Conservation (phyloP, 108 stramenopile species). For the Conticribra weissflogii region DNA sequence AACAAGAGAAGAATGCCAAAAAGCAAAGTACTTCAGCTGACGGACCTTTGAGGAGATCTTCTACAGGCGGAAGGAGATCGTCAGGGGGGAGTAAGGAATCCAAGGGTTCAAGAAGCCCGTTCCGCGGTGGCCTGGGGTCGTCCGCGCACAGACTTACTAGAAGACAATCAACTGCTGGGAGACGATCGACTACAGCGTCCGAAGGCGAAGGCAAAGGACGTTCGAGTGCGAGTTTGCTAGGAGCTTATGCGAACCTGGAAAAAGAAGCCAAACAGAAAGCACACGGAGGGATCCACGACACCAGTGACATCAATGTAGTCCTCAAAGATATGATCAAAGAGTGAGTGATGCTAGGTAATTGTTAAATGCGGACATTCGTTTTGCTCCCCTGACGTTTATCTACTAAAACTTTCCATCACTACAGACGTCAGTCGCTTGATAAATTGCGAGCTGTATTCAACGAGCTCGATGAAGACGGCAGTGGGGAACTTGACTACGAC, state of each 20-base stretch:
- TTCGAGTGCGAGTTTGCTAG: conserved; percentile 7
- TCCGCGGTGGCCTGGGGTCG: background rate
- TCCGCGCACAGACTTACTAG: too few species aligned
- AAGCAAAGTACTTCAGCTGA: background rate
- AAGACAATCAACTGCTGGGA: background rate
- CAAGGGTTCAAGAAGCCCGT: background rate
- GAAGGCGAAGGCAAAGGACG: background rate
- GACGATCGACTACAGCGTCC: background rate
- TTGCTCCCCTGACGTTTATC: background rate
- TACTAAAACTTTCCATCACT: background rate
- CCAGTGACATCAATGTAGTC: conserved; percentile 30
- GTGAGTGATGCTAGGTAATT: conserved; percentile 19
- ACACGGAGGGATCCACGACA: conserved; percentile 26
- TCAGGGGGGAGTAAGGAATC: conserved; percentile 3
- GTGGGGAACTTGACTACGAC: conserved; percentile 46
- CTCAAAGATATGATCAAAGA: conserved; percentile 46
- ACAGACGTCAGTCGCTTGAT: conserved; percentile 11
- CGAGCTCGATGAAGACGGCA: conserved; percentile 48
- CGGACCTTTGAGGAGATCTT: too few species aligned
- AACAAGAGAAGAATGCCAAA: conserved; percentile 1
- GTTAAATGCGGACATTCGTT: background rate
- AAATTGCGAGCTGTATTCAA: conserved; percentile 45
- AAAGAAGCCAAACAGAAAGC: conserved; percentile 21
- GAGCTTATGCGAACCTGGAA: conserved; percentile 55
- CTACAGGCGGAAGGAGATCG: too few species aligned